phyloP scores from a whole-genome alignment of 352 stramenopile genomes.

The Pythium sp. region DNA sequence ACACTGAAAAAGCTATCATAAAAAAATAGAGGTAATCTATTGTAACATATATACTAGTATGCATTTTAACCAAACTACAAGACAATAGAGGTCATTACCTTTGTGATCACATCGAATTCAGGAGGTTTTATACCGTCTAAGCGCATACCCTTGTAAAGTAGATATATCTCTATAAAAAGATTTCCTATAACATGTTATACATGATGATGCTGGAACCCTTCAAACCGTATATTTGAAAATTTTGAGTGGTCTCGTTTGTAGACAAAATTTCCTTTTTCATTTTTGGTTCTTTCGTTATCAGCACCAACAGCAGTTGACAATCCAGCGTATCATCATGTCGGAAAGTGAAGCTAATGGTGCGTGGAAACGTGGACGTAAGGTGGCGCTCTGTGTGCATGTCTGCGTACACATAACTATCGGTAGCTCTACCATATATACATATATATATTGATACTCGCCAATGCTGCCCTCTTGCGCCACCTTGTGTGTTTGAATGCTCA shows the following conservation, averaged over 20 bases:
- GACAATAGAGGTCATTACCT: too few relatives aligned
- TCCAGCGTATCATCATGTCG: background rate
- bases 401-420: too few relatives aligned
- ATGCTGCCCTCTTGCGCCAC: background rate
- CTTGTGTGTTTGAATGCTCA: background rate
- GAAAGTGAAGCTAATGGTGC: conserved; percentile 1
- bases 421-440: background rate
- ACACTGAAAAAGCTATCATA: too few relatives aligned
- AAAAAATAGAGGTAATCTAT: too few relatives aligned
- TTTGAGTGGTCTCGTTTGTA: conserved; percentile 6
- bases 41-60: too few relatives aligned
- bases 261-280: background rate
- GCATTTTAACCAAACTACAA: too few relatives aligned
- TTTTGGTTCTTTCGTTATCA: conserved; percentile 3
- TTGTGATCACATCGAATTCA: too few relatives aligned
- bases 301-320: background rate
- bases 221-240: background rate
- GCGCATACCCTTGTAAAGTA: too few relatives aligned
- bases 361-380: background rate
- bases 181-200: background rate
- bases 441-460: background rate
- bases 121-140: too few relatives aligned
- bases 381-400: background rate
- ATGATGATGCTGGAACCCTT: too few relatives aligned
- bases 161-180: background rate